These are phyloP conservation scores for Ilex aquifolium DNA, from an alignment of 257 asterid species.

Conservation along the genomic window DNA sequence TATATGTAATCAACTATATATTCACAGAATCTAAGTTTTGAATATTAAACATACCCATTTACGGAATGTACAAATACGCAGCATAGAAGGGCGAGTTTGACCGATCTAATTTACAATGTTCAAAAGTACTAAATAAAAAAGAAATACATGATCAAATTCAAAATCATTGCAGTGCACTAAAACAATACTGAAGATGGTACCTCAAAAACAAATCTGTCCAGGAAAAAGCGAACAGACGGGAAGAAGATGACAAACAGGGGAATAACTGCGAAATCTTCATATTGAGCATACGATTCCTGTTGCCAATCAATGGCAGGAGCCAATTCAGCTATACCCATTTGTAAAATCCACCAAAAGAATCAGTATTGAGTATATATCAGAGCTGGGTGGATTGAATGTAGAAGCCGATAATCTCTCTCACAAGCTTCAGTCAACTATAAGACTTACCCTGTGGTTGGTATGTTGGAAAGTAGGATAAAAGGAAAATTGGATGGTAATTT, in stretches of 20 bases:
- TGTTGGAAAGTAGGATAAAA: too few species aligned
- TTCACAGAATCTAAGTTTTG: neutral
- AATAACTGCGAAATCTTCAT: conserved; percentile 62
- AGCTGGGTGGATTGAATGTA: too few species aligned
- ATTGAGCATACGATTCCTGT: conserved; percentile 72
- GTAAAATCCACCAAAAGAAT: conserved; percentile 8
- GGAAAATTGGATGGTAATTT: too few species aligned
- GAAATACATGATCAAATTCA: neutral
- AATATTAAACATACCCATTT: neutral
- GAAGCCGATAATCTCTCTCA: too few species aligned
- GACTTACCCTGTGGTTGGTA: too few species aligned
- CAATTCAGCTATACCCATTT: conserved; percentile 52
- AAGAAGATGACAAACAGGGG: conserved; percentile 71
- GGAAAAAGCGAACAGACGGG: conserved; percentile 71
- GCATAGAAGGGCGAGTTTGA: neutral
- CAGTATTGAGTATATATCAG: too few species aligned
- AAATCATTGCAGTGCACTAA: neutral
- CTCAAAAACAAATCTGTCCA: conserved; percentile 89
- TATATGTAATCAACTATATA: neutral
- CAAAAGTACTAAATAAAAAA: neutral
- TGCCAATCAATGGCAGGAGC: conserved; percentile 55
- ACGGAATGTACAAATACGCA: neutral
- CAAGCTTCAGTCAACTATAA: too few species aligned
- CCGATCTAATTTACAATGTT: neutral
- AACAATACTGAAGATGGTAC: conserved; percentile 22